A percentile compares a stretch with the other conserved stretches of the same genome.
Conservation (phyloP, 169 alveolate genomes). For the Miamiensis avidus region DNA sequence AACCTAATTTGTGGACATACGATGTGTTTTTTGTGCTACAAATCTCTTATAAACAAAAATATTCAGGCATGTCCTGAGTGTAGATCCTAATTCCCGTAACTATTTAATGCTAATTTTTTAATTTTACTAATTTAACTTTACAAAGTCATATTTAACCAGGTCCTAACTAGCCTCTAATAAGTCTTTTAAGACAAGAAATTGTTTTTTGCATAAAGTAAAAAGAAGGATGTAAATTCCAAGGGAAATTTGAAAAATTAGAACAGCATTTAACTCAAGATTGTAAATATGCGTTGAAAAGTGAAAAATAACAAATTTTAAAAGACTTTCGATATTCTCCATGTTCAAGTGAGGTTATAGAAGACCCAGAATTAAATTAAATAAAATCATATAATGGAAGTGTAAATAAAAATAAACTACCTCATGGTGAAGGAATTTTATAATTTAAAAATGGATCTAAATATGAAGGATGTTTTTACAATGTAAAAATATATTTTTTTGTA, state of each 20-base stretch:
- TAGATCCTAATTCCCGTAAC: background rate
- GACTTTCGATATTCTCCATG: background rate
- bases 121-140: background rate
- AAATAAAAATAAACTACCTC: background rate
- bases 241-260: background rate
- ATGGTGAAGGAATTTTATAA: background rate
- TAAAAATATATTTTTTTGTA: no score
- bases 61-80: background rate
- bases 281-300: background rate
- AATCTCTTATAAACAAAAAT: no score
- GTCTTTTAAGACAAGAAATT: background rate
- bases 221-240: background rate
- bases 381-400: background rate
- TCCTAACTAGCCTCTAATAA: background rate
- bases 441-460: background rate
- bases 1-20: background rate
- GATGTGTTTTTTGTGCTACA: background rate
- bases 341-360: background rate
- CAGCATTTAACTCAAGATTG: background rate
- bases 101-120: no score
- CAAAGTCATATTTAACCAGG: background rate
- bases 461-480: background rate
- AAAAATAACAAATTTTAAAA: no score
- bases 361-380: background rate
- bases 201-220: background rate